A percentile compares a stretch with the other conserved stretches of the same genome.
phyloP scores from a whole-genome alignment of 1,139 yeast species.

The Debaryomycetaceae sp. region DNA sequence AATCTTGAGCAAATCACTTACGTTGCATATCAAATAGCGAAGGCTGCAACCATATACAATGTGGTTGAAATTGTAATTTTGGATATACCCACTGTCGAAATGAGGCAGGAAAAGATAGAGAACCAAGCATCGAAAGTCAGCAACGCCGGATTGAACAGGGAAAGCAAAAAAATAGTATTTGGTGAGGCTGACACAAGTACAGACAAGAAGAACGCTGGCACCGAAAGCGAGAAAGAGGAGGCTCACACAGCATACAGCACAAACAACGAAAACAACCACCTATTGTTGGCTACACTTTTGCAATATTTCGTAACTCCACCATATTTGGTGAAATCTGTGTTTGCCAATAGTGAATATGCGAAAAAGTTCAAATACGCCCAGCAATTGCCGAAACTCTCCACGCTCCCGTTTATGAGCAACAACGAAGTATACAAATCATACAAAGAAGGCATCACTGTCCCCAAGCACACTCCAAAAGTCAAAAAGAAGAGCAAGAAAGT shows the following conservation, averaged over 20 bases:
- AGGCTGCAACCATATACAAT: constrained; percentile 64
- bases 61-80: constrained; percentile 73
- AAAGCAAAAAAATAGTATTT: constrained; percentile 34
- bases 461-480: constrained; percentile 45
- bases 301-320: constrained; percentile 89
- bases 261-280: constrained; percentile 31
- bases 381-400: constrained; percentile 67
- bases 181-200: constrained; percentile 23
- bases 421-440: constrained; percentile 32
- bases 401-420: constrained; percentile 70
- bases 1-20: constrained; percentile 72
- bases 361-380: constrained; percentile 63
- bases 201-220: constrained; percentile 7
- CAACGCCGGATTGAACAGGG: constrained; percentile 21
- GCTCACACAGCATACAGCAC: constrained; percentile 5
- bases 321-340: constrained; percentile 64
- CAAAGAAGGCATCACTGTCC: constrained; percentile 71
- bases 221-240: constrained; percentile 10
- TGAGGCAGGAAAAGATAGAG: constrained; percentile 11
- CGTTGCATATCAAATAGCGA: constrained; percentile 74
- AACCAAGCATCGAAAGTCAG: constrained; percentile 18
- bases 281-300: constrained; percentile 64
- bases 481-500: constrained; percentile 38
- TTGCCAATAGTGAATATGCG: constrained; percentile 34
- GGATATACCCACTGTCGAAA: constrained; percentile 37